These are phyloP conservation scores for Anaeromyces robustus DNA, from an alignment of 192 early-diverging fungal genomes.

Conservation along the genomic window DNA sequence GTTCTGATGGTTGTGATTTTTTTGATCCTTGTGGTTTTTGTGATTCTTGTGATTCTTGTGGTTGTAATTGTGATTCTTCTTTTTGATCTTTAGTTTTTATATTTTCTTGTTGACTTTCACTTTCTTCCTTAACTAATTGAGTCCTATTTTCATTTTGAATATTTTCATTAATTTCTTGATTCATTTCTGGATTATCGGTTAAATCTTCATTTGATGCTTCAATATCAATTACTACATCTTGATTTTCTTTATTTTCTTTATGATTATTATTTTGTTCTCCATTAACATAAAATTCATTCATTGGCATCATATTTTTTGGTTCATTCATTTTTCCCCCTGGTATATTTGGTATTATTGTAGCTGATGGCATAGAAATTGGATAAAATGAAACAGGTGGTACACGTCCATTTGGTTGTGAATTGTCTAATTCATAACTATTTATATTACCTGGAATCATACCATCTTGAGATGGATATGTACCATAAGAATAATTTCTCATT, in stretches of 20 bases:
- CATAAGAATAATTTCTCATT: background rate
- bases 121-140: background rate
- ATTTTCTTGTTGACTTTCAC: background rate
- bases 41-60: no score
- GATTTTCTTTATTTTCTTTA: background rate
- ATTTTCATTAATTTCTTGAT: background rate
- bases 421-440: background rate
- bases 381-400: background rate
- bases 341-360: background rate
- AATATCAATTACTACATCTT: background rate
- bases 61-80: no score
- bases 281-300: background rate
- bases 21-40: no score
- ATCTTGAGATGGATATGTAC: background rate
- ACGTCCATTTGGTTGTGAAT: background rate
- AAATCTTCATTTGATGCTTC: background rate
- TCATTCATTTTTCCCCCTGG: background rate
- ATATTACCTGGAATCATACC: background rate
- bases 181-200: background rate
- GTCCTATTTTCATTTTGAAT: background rate
- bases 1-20: no score
- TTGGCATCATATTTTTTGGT: background rate
- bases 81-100: background rate
- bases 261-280: background rate
- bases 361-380: background rate